A percentile compares a stretch with the other conserved stretches of the same genome.
Conservation (phyloP, 2,329 filamentous ascomycete species). For the Ophiostoma quercus region DNA sequence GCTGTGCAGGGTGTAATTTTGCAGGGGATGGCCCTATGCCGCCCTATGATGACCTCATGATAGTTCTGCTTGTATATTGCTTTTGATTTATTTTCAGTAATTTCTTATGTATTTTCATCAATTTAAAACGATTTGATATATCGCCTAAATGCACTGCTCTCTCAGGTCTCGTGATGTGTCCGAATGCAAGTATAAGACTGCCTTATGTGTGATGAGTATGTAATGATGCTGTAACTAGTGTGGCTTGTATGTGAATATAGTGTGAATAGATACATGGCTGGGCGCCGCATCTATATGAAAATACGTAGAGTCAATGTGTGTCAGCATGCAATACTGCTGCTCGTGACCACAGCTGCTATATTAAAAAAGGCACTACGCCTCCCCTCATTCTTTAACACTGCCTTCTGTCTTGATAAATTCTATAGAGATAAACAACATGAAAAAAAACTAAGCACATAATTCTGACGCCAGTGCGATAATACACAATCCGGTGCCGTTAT, state of each 20-base stretch:
- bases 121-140: neutral
- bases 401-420: too few species aligned
- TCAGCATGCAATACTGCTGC: neutral
- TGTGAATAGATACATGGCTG: neutral
- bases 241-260: neutral
- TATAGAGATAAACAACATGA: too few species aligned
- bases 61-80: neutral
- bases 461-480: neutral
- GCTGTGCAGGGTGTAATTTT: neutral
- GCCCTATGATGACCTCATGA: neutral
- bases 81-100: neutral
- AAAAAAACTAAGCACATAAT: neutral
- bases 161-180: neutral
- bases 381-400: too few species aligned
- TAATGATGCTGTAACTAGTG: neutral
- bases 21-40: neutral
- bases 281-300: neutral
- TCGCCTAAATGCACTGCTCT: neutral
- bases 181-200: neutral
- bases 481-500: neutral
- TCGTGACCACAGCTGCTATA: neutral
- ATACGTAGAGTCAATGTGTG: neutral
- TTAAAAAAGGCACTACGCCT: neutral
- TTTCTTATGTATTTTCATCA: neutral
- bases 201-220: neutral